phyloP scores from a whole-genome alignment of 176 grass and related monocot species.

The Tillandsia leiboldiana region DNA sequence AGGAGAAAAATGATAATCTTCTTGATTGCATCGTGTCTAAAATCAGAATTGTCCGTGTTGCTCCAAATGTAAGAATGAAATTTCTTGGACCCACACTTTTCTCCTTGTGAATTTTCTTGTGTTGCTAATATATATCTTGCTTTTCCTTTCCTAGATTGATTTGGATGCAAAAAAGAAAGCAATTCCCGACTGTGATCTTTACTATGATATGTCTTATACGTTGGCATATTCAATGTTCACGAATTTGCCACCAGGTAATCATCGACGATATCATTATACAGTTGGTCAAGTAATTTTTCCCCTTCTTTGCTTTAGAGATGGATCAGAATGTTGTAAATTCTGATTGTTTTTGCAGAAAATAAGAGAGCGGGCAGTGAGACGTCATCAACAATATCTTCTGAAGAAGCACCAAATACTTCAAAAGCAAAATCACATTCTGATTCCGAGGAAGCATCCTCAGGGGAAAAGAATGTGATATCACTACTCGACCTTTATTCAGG shows the following conservation, averaged over 20 bases:
- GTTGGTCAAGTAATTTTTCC: not conserved
- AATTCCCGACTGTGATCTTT: slow-evolving; percentile 41
- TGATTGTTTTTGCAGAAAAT: slow-evolving; percentile 25
- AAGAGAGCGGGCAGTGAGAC: slow-evolving; percentile 23
- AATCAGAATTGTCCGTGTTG: slow-evolving; percentile 42
- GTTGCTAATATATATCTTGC: not conserved
- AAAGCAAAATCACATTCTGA: slow-evolving; percentile 22
- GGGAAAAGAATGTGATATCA: slow-evolving; percentile 16
- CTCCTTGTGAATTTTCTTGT: not conserved
- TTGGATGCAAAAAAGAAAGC: slow-evolving; percentile 22
- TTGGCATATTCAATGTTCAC: slow-evolving; percentile 68
- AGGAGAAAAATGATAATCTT: slow-evolving; percentile 76
- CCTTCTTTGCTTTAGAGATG: not conserved
- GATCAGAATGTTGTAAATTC: not conserved
- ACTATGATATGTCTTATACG: slow-evolving; percentile 80
- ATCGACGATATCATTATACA: not conserved
- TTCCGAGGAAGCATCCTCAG: slow-evolving; percentile 12
- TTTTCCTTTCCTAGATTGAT: slow-evolving; percentile 33
- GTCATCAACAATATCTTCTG: slow-evolving; percentile 49
- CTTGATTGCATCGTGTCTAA: slow-evolving; percentile 63
- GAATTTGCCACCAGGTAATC: slow-evolving; percentile 55
- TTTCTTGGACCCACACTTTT: not conserved
- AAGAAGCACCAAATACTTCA: slow-evolving; percentile 15
- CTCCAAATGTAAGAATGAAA: slow-evolving; percentile 58
- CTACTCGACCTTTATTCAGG: slow-evolving; percentile 87